Evolutionary conservation across 2,329 filamentous ascomycete species (phyloP).

Genomic region (Onygenales sp.): DNA sequence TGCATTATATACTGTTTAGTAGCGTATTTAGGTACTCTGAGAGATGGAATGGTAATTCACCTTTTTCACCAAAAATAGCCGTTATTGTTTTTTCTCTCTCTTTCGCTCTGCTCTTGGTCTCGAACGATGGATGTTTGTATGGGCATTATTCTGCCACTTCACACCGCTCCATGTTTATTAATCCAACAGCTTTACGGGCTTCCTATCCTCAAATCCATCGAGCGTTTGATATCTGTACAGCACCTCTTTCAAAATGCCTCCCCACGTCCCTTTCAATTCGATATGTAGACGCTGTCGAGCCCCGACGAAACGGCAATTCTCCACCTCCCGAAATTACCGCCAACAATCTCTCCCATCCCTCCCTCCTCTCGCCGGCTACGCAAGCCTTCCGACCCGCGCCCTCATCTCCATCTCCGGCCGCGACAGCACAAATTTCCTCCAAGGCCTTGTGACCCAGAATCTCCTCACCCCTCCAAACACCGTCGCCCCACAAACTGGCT

Average conservation of each 20-base stretch:
- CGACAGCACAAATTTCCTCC: conserved; percentile 75
- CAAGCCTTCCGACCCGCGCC: conserved; percentile 58
- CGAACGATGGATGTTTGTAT: too few species aligned
- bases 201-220: too few species aligned
- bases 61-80: too few species aligned
- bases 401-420: conserved; percentile 70
- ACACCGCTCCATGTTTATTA: neutral
- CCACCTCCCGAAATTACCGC: conserved; percentile 14
- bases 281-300: conserved; percentile 23
- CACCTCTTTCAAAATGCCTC: conserved; percentile 21
- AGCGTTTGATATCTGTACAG: neutral
- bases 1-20: too few species aligned
- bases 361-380: conserved; percentile 37
- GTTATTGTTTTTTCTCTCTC: too few species aligned
- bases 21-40: too few species aligned
- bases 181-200: neutral
- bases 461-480: conserved; percentile 38
- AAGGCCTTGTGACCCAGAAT: conserved; percentile 74
- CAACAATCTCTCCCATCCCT: conserved; percentile 18
- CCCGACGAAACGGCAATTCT: conserved; percentile 19
- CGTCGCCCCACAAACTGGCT: conserved; percentile 38
- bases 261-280: conserved; percentile 15
- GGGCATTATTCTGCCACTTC: neutral
- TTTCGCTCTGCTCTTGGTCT: too few species aligned
- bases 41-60: too few species aligned